These are phyloP conservation scores for Barnettozyma californica DNA, from an alignment of 805 yeast genomes.

Conservation along the genomic window DNA sequence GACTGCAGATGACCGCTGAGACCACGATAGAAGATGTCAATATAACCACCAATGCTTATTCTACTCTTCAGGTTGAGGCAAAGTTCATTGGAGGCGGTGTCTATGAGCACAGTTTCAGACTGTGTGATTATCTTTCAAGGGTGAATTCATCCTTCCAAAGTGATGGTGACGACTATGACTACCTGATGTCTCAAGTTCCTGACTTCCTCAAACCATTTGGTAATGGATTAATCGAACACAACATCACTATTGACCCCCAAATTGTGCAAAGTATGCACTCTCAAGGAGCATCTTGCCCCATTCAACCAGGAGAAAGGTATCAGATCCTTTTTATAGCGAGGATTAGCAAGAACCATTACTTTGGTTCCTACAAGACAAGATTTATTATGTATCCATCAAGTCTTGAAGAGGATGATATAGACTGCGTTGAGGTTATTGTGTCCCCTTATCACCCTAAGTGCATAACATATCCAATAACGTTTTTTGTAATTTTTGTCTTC, in stretches of 20 bases:
- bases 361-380: constrained; percentile 41
- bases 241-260: neutral
- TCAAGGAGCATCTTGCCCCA: constrained; percentile 23
- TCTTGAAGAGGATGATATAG: constrained; percentile 27
- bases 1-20: constrained; percentile 1
- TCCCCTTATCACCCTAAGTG: constrained; percentile 41
- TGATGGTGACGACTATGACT: constrained; percentile 1
- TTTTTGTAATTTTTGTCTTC: constrained; percentile 37
- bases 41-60: constrained; percentile 38
- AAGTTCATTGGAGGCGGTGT: constrained; percentile 39
- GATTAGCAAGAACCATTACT: constrained; percentile 24
- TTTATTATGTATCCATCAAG: constrained; percentile 40
- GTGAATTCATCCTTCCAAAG: constrained; percentile 2
- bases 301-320: constrained; percentile 23
- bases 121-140: constrained; percentile 33
- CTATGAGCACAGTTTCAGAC: constrained; percentile 34
- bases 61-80: constrained; percentile 43
- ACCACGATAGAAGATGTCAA: constrained; percentile 38
- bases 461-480: constrained; percentile 35
- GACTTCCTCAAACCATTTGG: neutral
- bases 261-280: neutral
- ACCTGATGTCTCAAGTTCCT: neutral
- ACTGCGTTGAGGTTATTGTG: constrained; percentile 43
- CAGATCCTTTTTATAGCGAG: constrained; percentile 22
- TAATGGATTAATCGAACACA: neutral